A percentile compares a stretch with the other conserved stretches of the same genome.
Conservation (phyloP, 257 asterid genomes). For the Prunella vulgaris region DNA sequence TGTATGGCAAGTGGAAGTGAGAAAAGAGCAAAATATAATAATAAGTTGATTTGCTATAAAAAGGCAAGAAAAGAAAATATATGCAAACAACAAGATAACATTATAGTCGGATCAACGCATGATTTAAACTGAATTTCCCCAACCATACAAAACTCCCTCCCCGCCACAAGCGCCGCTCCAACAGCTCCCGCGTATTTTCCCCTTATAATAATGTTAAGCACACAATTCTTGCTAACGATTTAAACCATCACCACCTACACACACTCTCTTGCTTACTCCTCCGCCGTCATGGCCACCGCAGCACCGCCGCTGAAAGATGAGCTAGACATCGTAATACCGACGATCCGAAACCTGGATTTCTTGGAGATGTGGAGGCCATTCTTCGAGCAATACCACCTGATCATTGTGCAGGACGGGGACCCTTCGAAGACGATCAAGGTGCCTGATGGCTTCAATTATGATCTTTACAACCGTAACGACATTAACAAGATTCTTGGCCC, state of each 20-base stretch:
- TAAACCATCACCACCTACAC: neutral
- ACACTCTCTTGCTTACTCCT: neutral
- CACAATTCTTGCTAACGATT: neutral
- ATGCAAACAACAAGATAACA: constrained; percentile 13
- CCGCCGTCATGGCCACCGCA: constrained; percentile 39
- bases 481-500: constrained; percentile 81
- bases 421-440: constrained; percentile 74
- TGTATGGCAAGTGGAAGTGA: too few species aligned
- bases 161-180: constrained; percentile 19
- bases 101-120: constrained; percentile 18
- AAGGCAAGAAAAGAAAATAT: neutral
- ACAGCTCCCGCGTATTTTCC: constrained; percentile 23
- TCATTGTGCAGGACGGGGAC: constrained; percentile 94
- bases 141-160: constrained; percentile 22
- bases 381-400: constrained; percentile 70
- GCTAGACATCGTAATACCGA: constrained; percentile 86
- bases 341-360: constrained; percentile 84
- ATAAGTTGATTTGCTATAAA: neutral
- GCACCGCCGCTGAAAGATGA: constrained; percentile 68
- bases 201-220: constrained; percentile 18
- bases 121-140: constrained; percentile 49
- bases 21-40: too few species aligned
- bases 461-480: constrained; percentile 76
- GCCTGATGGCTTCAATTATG: constrained; percentile 78
- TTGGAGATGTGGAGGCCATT: constrained; percentile 95